Base-by-base conservation (phyloP, 768 basidiomycete genomes). In the Phaffia australis region DNA sequence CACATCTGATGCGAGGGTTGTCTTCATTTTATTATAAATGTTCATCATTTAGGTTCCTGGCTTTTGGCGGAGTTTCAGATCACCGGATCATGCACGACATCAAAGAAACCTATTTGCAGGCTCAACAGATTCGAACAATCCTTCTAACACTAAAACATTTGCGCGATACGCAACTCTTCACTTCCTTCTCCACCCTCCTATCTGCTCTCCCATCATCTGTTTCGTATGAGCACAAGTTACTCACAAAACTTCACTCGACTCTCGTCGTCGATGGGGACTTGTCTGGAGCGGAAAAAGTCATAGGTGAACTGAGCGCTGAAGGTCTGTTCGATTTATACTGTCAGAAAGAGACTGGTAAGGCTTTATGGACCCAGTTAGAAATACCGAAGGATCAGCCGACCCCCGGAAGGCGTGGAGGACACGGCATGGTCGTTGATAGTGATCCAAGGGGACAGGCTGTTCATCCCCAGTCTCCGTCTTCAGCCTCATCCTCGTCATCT, bases 111-210 rank as follows among this genome's bases (percentile, higher is more conserved):
- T 9, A n/a, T 46, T 42, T 48, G 9, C 66, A 71, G 68, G 66
- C 68, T 46, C 66, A 69, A 30, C 50, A 58, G 23, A n/a, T 62
- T 14, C 69, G 69, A 19, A 61, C 63, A 25, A 68, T 69, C 27
- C 66, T 68, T 4, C 25, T 70, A 15, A 68, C 68, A 9, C 71
- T 72, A 16, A 68, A 70, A 32, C 67, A 72, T 50, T 61, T 72
- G 0, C 68, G 71, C 2, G 48, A 59, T 14, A 48, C 27, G 15
- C 64, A 56, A 23, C 42, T 68, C 32, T 58, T 56, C 49, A 29
- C 66, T 3, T 57, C 69, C 23, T 70, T 56, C 56, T 23, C 48
- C 0, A 48, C 60, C 2, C 61, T 72, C 5, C 60, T 69, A 25
- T 30, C 27, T 6, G 59, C 68, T 3, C n/a, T 62, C 9, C 60